Evolutionary conservation across 352 stramenopile species (phyloP), one percentile per base, ranked within the genome.

Genomic region (Plasmopara viticola): DNA sequence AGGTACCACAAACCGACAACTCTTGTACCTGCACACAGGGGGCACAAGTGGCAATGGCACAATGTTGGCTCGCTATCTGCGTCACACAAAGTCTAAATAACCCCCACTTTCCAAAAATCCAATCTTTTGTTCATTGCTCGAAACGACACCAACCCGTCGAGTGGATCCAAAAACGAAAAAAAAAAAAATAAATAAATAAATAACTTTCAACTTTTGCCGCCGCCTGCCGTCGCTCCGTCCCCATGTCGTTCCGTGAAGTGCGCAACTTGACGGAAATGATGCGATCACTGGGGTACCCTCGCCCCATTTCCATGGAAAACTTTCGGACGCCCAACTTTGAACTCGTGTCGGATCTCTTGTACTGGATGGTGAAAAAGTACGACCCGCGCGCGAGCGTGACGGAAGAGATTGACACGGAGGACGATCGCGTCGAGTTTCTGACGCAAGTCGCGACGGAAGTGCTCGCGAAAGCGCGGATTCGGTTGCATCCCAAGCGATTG

Each of bases 271-370:
- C 88, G 15, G 90, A 98, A 74, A 96, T 97, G 66, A 96, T 98
- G 93, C 81, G 88, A 9, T 82, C 87, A 13, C 74, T 98, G 29
- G 87, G 94, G 15, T 98, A 98, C 68, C 93, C 91, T 17, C 84
- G 89, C 0, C 80, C 78, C 0, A 70, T 90, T 38, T 94, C 85
- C 37, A 78, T 97, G 66, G 90, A 97, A 49, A 98, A 97, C 70
- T 98, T 98, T 56, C 86, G 92, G 38, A 86, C 72, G 53, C 94
- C 93, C n/a, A 98, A 98, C 73, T 98, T 98, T 56, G 87, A 97
- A 65, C 65, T 98, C 17, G 89, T 98, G 10, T 95, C 95, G 15
- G 90, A 97, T 65, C 65, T 97, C 57, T 72, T 98, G 20, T 98
- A 97, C 72, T 98, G 94, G 94, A 96, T 98, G 78, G 92, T 98